Base-by-base conservation (phyloP, 768 basidiomycete species). In the Lactarius sp. region DNA sequence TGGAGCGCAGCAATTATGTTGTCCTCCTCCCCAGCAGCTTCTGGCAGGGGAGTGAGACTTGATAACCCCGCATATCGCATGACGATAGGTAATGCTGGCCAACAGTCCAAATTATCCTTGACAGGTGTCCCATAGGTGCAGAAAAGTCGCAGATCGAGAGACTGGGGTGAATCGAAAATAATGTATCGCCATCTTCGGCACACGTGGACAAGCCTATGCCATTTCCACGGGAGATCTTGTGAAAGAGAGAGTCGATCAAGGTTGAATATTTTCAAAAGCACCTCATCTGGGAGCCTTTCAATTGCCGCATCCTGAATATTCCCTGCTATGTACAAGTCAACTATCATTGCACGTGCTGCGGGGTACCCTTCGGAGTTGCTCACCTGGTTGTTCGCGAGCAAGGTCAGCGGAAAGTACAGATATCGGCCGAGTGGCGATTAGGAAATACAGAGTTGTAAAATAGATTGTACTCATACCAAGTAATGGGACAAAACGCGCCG, bases 81-180 rank as follows among this genome's bases (percentile, higher is more conserved):
- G 16, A 56, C 31, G 39, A 62, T 62, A 4, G 61, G 61, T 4
- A 62, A 52, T 14, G 6, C 8, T 33, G 61, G 55, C 55, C 55
- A 62, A 49, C 33, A 62, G 39, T 22, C n/a, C 20, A 62, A 20
- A 34, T 31, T 41, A 2, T 62, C 31, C 20, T 14, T 36, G 27
- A 56, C 55, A 12, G 55, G 55, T 4, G 49, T 62, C 22, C 61
- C 61, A 39, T 52, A 14, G 37, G 61, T 62, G 39, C 54, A 62
- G 37, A 56, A 36, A 16, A 62, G 61, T n/a, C 14, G 47, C 33
- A 62, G n/a, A 36, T 27, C 55, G n/a, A 56, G 49, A 36, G 13
- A 22, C n/a, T 16, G 55, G 6, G 31, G 13, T 16, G 39, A 34
- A 1, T 12, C 12, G 14, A 56, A 13, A 13, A 62, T 50, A n/a